These are phyloP conservation scores for Phaeoacremonium minimum DNA, from an alignment of 2,329 filamentous ascomycete species.

Conservation along the genomic window DNA sequence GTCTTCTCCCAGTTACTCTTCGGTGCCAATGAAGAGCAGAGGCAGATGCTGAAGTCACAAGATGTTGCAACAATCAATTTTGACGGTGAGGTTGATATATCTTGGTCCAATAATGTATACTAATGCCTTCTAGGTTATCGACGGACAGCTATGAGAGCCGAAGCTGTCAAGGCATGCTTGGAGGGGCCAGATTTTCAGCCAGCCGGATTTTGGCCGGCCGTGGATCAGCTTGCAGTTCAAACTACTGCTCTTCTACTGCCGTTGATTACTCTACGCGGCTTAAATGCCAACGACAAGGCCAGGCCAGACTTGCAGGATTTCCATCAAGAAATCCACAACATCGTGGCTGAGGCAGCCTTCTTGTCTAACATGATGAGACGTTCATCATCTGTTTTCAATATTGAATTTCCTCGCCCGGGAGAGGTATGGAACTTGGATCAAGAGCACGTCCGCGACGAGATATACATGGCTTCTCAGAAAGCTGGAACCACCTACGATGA, in stretches of 20 bases:
- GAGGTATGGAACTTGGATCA: conserved; percentile 17
- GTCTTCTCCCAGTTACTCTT: conserved; percentile 34
- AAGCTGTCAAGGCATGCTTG: conserved; percentile 20
- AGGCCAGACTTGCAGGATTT: conserved; percentile 14
- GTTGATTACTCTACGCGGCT: conserved; percentile 23
- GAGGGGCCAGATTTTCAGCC: conserved; percentile 7
- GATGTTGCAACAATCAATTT: too few species aligned
- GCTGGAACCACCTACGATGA: conserved; percentile 6
- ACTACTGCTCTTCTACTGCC: conserved; percentile 29
- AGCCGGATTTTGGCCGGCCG: conserved; percentile 27
- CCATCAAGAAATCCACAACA: conserved; percentile 24
- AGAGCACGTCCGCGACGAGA: conserved; percentile 12
- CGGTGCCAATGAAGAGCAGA: conserved; percentile 23
- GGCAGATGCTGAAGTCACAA: conserved; percentile 19
- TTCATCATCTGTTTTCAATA: conserved; percentile 22
- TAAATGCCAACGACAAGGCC: conserved; percentile 2
- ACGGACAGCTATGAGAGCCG: conserved; percentile 26
- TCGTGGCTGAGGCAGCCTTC: conserved; percentile 24
- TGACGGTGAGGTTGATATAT: too few species aligned
- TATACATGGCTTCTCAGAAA: conserved; percentile 14
- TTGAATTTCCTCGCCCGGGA: conserved; percentile 20
- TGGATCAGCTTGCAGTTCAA: conserved; percentile 27
- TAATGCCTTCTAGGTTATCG: too few species aligned
- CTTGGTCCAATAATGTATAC: too few species aligned
- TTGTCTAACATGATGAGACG: conserved; percentile 22